Percentiles rank a stretch among this genome's conserved stretches.
Evolutionary conservation across 129 eudicot species (phyloP).

Genomic region (Helichrysum umbraculigerum): DNA sequence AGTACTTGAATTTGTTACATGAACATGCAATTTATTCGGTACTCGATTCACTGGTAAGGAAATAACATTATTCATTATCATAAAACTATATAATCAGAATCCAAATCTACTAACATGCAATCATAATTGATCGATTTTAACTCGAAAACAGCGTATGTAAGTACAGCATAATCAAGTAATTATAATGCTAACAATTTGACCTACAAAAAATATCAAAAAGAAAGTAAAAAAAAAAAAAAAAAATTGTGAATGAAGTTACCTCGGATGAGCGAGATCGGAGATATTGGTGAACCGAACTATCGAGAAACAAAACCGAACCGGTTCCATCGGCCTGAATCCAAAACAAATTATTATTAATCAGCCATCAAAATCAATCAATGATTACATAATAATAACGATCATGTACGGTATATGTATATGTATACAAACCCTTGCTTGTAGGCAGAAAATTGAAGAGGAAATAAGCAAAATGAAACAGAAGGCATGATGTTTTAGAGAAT

Average conservation of each 20-base stretch:
- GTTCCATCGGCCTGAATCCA: constrained; percentile 45
- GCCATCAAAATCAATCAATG: constrained; percentile 18
- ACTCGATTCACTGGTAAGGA: neutral
- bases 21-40: too few species aligned
- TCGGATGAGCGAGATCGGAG: constrained; percentile 43
- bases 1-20: too few species aligned
- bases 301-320: constrained; percentile 62
- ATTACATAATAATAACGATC: neutral
- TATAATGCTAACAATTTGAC: neutral
- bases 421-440: constrained; percentile 18
- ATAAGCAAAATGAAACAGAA: constrained; percentile 12
- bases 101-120: neutral
- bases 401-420: neutral
- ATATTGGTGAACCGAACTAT: constrained; percentile 58
- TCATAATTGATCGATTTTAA: too few species aligned
- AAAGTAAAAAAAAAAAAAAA: neutral
- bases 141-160: neutral
- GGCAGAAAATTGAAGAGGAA: constrained; percentile 18
- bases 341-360: neutral
- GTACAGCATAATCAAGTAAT: neutral
- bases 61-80: neutral
- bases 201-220: neutral
- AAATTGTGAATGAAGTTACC: constrained; percentile 27
- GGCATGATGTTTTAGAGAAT: neutral
- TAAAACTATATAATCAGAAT: neutral